Evolutionary conservation across 2,329 filamentous ascomycete genomes (phyloP).

Genomic region (Knufia fluminis): DNA sequence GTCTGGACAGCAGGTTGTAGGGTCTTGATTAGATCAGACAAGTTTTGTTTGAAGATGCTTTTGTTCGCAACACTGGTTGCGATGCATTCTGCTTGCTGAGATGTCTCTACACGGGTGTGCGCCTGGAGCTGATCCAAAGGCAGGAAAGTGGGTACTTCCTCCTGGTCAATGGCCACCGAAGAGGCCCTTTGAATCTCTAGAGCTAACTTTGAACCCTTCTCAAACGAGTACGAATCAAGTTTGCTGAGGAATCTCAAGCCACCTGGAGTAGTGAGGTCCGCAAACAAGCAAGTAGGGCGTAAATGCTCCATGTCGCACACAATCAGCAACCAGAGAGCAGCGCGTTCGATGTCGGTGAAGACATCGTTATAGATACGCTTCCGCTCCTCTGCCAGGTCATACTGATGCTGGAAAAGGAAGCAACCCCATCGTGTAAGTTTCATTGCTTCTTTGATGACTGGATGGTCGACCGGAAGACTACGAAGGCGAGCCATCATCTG

Average conservation of each 20-base stretch:
- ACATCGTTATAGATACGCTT: background rate
- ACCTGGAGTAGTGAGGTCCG: background rate
- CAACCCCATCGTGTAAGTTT: background rate
- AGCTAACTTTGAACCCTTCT: background rate
- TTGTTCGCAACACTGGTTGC: background rate
- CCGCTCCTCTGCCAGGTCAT: background rate
- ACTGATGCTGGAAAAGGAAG: background rate
- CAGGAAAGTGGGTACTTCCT: background rate
- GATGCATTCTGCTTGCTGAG: too few relatives aligned
- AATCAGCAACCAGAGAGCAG: background rate
- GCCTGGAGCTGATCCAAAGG: background rate
- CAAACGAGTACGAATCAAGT: background rate
- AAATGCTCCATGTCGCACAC: background rate
- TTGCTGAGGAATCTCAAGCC: background rate
- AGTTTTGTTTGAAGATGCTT: background rate
- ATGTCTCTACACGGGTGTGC: too few relatives aligned
- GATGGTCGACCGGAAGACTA: slow-evolving; percentile 1
- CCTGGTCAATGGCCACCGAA: background rate
- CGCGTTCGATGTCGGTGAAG: slow-evolving; percentile 2
- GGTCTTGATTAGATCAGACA: background rate
- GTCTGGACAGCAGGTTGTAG: background rate
- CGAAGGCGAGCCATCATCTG: slow-evolving; percentile 3
- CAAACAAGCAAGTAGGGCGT: background rate
- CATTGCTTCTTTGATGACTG: background rate
- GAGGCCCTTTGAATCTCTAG: background rate